Base-by-base conservation (phyloP, 2,329 filamentous ascomycete genomes). In the Didymella sp. region DNA sequence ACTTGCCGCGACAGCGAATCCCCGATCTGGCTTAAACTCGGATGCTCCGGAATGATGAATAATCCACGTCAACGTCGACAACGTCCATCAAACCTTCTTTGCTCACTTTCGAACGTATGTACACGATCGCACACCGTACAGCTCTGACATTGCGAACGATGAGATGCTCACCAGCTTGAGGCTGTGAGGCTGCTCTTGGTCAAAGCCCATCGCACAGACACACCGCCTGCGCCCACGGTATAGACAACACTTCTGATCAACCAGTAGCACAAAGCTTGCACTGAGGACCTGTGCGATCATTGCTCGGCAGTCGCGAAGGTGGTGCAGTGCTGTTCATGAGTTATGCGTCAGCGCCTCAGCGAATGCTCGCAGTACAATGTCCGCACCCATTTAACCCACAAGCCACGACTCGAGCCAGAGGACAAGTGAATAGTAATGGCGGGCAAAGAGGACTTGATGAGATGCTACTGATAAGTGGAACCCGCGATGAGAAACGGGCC, bases 41-140 rank as follows among this genome's bases (percentile, higher is more conserved):
- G 48, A 57, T 24, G 19, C 38, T 3, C 24, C 48, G 49, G 54
- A 37, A 52, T 48, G 54, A 57, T 57, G 54, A 49, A 33, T 48
- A 51, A 52, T 52, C 33, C 30, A 41, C 37, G 33, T 51, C 38
- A 48, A 52, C 31, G 25, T 40, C 38, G 4, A 40, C 37, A 19
- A n/a, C 9, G 9, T 15, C 15, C 15, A 35, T 57, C 31, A 44
- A 37, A 57, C 17, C 22, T 44, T 4, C 19, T 42, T 17, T 30
- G 19, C 5, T 37, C 30, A 25, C 21, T 41, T 24, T 30, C 31
- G 35, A 19, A 27, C 30, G 11, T 15, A 21, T 21, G 11, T 15
- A 11, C 31, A 33, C 37, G 27, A 35, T 21, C 30, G 28, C n/a
- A 22, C 22, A 25, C n/a, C 11, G 44, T 54, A 43, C 44, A 24